Base-by-base conservation (phyloP, 2,329 filamentous ascomycete genomes). In the Epicoccum sorghinum region DNA sequence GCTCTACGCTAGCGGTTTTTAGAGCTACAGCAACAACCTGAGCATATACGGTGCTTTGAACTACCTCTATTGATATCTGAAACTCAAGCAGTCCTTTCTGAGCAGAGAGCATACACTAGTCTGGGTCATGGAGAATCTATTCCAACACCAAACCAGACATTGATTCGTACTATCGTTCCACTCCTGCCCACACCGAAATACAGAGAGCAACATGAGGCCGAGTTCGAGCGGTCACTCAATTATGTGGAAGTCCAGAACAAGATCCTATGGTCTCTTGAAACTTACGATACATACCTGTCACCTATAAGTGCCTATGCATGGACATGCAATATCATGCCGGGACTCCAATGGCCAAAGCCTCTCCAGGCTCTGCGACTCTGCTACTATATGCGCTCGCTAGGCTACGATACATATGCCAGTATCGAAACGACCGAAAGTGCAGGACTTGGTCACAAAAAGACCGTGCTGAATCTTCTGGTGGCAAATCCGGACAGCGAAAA, bases 351-450 rank as follows among this genome's bases (percentile, higher is more conserved):
- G 10, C 52, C 32, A 3, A n/a, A 24, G 9, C 54, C 61, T 9
- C 37, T 52, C 24, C 60, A 70, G 22, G 69, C 65, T 7, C 43
- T 70, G 5, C 52, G 58, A 4, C 47, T 70, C 1, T 70, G 68
- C 62, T 71, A 70, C 59, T 72, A 70, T 49, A 69, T 72, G 67
- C 67, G 69, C 43, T 59, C 56, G 1, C 51, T 59, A 3, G 60
- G 62, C 27, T 65, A 64, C 47, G 59, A 67, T 22, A 66, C 62
- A 2, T 70, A 62, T 36, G 59, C 57, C 2, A 33, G 24, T 27
- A 12, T 68, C 45, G n/a, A 52, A 47, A n/a, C 47, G 14, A 38
- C 8, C 7, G 2, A 4, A 1, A 8, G n/a, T 38, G 22, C 44
- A 18, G 10, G 7, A 4, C 27, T 4, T 2, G 22, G 22, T 6